These are phyloP conservation scores for Cercospora nicotianae DNA, from an alignment of 2,329 filamentous ascomycete species.

Conservation along the genomic window DNA sequence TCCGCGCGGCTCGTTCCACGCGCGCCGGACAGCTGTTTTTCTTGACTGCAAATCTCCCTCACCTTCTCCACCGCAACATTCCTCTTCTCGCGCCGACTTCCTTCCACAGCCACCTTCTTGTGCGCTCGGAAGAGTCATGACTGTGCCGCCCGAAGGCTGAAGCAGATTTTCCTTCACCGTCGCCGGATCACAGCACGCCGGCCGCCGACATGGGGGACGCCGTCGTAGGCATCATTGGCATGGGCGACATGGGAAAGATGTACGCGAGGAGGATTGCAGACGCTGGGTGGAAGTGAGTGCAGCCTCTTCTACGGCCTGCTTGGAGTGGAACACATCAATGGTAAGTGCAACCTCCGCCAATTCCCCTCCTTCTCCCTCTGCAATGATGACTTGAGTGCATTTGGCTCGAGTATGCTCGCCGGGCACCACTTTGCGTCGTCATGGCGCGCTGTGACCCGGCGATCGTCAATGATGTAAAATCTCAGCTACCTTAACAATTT, in stretches of 20 bases:
- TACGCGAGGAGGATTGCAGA: slow-evolving; percentile 85
- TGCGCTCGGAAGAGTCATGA: slow-evolving; percentile 11
- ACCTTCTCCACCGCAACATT: slow-evolving; percentile 12
- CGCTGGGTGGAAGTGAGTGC: slow-evolving; percentile 91
- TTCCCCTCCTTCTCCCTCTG: slow-evolving; percentile 31
- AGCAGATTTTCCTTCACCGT: slow-evolving; percentile 9
- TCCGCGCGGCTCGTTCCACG: background rate
- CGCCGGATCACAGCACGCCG: slow-evolving; percentile 10
- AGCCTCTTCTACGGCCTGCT: slow-evolving; percentile 18
- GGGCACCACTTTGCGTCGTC: slow-evolving; percentile 65
- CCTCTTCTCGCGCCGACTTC: background rate
- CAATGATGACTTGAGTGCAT: slow-evolving; percentile 99
- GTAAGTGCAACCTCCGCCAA: slow-evolving; percentile 37
- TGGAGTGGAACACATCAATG: slow-evolving; percentile 24
- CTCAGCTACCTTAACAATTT: slow-evolving; percentile 94
- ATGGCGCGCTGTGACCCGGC: slow-evolving; percentile 57
- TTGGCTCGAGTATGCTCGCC: slow-evolving; percentile 97
- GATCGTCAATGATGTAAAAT: slow-evolving; percentile 95
- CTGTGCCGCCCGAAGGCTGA: slow-evolving; percentile 14
- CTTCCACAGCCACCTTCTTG: background rate
- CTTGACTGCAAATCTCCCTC: slow-evolving; percentile 13
- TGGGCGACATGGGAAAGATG: slow-evolving; percentile 99
- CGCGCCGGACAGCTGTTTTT: background rate
- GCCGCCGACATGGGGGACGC: slow-evolving; percentile 61
- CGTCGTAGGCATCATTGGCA: slow-evolving; percentile 90